Base-by-base conservation (phyloP, 2,329 filamentous ascomycete species). In the Drechslera avenae region DNA sequence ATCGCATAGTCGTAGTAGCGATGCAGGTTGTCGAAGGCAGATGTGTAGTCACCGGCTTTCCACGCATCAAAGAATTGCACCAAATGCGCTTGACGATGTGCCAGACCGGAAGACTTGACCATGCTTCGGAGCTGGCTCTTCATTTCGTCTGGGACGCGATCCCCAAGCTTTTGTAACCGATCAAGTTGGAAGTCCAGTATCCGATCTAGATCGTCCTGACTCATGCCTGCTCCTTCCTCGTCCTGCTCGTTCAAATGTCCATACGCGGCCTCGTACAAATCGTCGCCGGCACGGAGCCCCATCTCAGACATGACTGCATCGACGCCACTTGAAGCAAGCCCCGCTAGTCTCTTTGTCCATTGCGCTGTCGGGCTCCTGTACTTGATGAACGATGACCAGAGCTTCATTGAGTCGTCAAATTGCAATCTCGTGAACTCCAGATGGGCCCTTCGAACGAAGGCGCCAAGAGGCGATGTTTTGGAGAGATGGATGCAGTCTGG, bases 1-100 rank as follows among this genome's bases (percentile, higher is more conserved):
- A 95, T 91, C 1, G 92, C 94, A 73, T 96, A 97, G 72, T 99
- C 94, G 65, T 97, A 99, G 73, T 97, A 99, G 43, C 91, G 87
- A 72, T 97, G 92, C 16, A 99, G 80, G 60, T 87, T 87, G 66
- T 99, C 93, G 68, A 97, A 94, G 0, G 94, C 89, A 1, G 89
- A 90, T 10, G 89, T 86, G 66, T 93, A 95, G 73, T 97, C 91
- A 4, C 93, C 93, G 3, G 91, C 86, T 69, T 88, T 85, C 93
- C 92, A 97, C 0, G 91, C 85, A 71, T 99, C 92, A 12, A 97
- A 85, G 67, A 96, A 97, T 83, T 81, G 86, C 7, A 94, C 80
- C 63, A 95, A 91, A 69, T 94, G 87, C 12, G 84, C 84, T 51
- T 92, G 77, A 47, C 86, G 90, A 5, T 91, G 89, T 17, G 88